These are phyloP conservation scores for Huiozyma naganishii DNA, from an alignment of 805 yeast species.

Conservation along the genomic window DNA sequence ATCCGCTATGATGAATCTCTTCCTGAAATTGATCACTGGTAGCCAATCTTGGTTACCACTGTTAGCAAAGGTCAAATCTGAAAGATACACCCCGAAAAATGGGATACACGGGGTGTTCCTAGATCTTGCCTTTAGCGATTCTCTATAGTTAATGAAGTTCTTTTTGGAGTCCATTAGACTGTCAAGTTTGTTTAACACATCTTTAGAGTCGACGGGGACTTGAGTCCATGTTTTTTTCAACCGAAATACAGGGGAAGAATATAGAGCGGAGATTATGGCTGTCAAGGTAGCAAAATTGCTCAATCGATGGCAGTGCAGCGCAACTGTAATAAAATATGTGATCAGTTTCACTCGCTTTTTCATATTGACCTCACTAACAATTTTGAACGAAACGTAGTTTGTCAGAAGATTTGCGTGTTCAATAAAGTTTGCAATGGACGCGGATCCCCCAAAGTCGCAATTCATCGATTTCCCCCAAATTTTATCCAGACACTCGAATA, in stretches of 20 bases:
- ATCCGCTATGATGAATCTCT: conserved; percentile 59
- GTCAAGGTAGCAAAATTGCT: conserved; percentile 88
- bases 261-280: conserved; percentile 78
- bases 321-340: conserved; percentile 65
- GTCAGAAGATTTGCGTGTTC: conserved; percentile 71
- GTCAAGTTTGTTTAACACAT: conserved; percentile 57
- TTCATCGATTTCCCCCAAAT: conserved; percentile 58
- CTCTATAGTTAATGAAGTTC: conserved; percentile 81
- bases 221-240: conserved; percentile 75
- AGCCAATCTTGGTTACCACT: conserved; percentile 76
- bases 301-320: conserved; percentile 61
- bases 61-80: conserved; percentile 79
- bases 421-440: conserved; percentile 52
- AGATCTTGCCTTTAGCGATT: conserved; percentile 50
- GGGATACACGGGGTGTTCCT: conserved; percentile 76
- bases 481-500: conserved; percentile 64
- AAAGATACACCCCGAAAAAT: conserved; percentile 80
- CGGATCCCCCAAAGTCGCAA: conserved; percentile 41
- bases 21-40: conserved; percentile 71
- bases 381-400: conserved; percentile 67
- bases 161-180: conserved; percentile 78
- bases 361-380: conserved; percentile 53
- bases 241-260: conserved; percentile 78
- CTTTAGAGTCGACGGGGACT: conserved; percentile 45
- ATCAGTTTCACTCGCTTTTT: conserved; percentile 60